Evolutionary conservation across 2,329 filamentous ascomycete genomes (phyloP).

Genomic region (Penicillium occitanis): DNA sequence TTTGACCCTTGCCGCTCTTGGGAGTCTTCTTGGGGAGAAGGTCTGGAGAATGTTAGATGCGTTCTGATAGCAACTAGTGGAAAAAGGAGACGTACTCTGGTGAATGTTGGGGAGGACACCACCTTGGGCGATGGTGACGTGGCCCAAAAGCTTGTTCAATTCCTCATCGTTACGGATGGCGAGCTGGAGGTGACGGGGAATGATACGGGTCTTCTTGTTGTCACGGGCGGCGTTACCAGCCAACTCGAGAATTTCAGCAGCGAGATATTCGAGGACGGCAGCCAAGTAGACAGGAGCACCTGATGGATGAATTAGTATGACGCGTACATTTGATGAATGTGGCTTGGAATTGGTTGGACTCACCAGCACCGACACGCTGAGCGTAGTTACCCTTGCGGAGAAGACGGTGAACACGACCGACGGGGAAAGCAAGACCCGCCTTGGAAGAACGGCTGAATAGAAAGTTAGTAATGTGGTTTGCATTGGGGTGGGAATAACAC

Average conservation of each 20-base stretch:
- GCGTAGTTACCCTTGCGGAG: slow-evolving; percentile 99
- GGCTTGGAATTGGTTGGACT: slow-evolving; percentile 29
- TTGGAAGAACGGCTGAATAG: slow-evolving; percentile 86
- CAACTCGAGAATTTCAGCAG: slow-evolving; percentile 97
- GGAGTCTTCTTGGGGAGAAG: slow-evolving; percentile 98
- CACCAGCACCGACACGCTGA: slow-evolving; percentile 96
- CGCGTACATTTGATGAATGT: slow-evolving; percentile 15
- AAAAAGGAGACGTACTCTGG: slow-evolving; percentile 68
- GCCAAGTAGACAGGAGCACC: slow-evolving; percentile 93
- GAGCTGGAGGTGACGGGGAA: slow-evolving; percentile 96
- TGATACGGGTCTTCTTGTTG: slow-evolving; percentile 99
- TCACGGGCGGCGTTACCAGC: slow-evolving; percentile 98
- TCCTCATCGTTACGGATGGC: slow-evolving; percentile 99
- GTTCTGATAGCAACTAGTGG: neutral
- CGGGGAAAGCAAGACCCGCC: slow-evolving; percentile 97
- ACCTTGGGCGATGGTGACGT: slow-evolving; percentile 95
- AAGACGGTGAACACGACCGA: slow-evolving; percentile 98
- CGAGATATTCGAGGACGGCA: slow-evolving; percentile 96
- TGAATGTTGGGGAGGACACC: slow-evolving; percentile 97
- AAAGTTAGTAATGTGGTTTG: slow-evolving; percentile 18
- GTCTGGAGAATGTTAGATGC: slow-evolving; percentile 58
- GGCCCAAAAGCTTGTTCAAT: slow-evolving; percentile 96
- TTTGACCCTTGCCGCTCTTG: slow-evolving; percentile 88
- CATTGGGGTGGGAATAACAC: neutral
- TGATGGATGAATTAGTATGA: slow-evolving; percentile 29